A percentile compares a stretch with the other conserved stretches of the same genome.
Conservation (phyloP, 805 yeast genomes). For the Metschnikowia matae region DNA sequence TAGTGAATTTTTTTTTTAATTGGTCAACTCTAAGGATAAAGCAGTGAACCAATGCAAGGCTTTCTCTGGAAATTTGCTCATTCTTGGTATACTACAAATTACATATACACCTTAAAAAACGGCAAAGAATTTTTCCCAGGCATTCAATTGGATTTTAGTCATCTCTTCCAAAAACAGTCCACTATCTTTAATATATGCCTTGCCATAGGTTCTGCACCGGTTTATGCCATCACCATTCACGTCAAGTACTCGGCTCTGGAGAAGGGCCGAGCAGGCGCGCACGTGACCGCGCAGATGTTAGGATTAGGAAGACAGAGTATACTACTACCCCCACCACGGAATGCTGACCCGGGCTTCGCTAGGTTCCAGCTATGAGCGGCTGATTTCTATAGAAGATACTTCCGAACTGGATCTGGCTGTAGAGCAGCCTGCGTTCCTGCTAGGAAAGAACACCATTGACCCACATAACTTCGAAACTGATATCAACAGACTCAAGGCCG, state of each 20-base stretch:
- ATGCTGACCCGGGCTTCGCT: conserved; percentile 4
- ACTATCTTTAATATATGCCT: too few species aligned
- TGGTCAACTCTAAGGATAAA: too few species aligned
- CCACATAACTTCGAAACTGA: conserved; percentile 17
- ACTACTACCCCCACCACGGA: background rate
- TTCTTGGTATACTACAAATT: too few species aligned
- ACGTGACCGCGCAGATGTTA: conserved; percentile 2
- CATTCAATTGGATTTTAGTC: too few species aligned
- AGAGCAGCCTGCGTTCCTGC: background rate
- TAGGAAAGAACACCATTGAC: conserved; percentile 15
- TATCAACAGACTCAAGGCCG: conserved; percentile 24
- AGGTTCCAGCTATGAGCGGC: conserved; percentile 15
- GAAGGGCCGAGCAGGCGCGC: background rate
- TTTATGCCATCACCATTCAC: too few species aligned
- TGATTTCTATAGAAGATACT: conserved; percentile 21
- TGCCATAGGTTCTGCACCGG: too few species aligned
- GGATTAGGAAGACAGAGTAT: background rate
- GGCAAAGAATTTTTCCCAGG: too few species aligned
- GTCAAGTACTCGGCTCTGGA: background rate
- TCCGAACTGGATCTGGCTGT: conserved; percentile 11
- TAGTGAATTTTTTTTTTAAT: too few species aligned
- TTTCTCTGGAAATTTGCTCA: too few species aligned
- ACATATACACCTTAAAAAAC: too few species aligned
- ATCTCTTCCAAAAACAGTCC: too few species aligned
- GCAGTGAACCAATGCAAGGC: too few species aligned